Base-by-base conservation (phyloP, 106 monocot genomes). In the Hemerocallis citrina region DNA sequence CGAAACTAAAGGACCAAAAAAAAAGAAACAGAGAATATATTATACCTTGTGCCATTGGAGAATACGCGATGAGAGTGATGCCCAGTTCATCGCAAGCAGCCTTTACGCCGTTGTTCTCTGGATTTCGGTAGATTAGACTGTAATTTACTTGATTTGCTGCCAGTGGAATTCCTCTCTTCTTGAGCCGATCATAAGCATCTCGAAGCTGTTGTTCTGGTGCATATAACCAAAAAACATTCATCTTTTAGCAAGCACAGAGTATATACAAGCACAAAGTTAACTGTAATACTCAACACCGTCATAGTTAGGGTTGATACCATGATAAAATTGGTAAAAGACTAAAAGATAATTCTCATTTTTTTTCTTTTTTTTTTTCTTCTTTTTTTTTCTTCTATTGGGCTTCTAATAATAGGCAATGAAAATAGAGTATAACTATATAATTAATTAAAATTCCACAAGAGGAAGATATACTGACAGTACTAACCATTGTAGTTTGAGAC, bases 91-190 rank as follows among this genome's bases (percentile, higher is more conserved):
- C 85, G 44, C 98, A 98, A 44, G 98, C 58, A 27, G 98, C 75
- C 64, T 92, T 92, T 35, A 98, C 98, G 24, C 98, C 92, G 73
- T 98, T 98, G 55, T 78, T 74, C 70, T 98, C 98, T 3, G 98
- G 98, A 62, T 72, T 25, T 57, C 91, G 73, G 62, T 98, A 98
- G 62, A 98, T 80, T 37, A 98, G 85, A 52, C 98, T 98, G 71
- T 98, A 98, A 51, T 92, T 98, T 22, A 98, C 98, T 82, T 98
- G 98, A 69, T 98, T 98, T 24, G 86, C 78, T 28, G 90, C 95
- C 17, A 96, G 67, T 42, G 90, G 90, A 67, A 96, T 79, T 37
- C 95, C 87, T 15, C 95, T 64, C 76, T 81, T 80, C 71, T 84
- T 86, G n/a, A 96, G 81, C 55, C 55, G 86, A 41, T 79, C 59